Conservation (phyloP, 2,329 filamentous ascomycete species). For the Trichophyton rubrum region DNA sequence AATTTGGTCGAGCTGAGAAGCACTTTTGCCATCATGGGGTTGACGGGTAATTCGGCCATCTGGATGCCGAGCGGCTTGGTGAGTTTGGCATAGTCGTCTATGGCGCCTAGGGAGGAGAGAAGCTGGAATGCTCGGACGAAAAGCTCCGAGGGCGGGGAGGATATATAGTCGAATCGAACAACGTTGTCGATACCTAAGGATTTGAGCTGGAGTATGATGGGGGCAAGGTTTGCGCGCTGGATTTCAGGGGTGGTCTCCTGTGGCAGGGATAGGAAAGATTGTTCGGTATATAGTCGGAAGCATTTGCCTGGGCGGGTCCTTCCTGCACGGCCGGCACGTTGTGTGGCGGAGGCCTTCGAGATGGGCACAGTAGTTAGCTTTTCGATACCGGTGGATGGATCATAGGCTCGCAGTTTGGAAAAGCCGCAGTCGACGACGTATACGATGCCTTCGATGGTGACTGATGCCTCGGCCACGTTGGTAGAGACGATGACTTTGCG, state of each 20-base stretch:
- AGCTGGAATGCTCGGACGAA: conserved; percentile 78
- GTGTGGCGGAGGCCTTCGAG: conserved; percentile 85
- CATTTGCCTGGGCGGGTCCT: conserved; percentile 86
- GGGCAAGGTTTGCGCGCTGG: conserved; percentile 79
- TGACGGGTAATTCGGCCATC: conserved; percentile 87
- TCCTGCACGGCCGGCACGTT: conserved; percentile 80
- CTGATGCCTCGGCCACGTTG: conserved; percentile 91
- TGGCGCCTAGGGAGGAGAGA: conserved; percentile 70
- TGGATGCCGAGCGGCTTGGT: conserved; percentile 75
- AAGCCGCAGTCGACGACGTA: conserved; percentile 86
- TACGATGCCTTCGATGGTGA: conserved; percentile 84
- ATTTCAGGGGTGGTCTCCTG: conserved; percentile 77
- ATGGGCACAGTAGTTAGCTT: conserved; percentile 68
- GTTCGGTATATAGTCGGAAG: conserved; percentile 80
- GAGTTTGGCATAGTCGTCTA: conserved; percentile 82
- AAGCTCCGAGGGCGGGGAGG: conserved; percentile 70
- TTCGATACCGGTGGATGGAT: conserved; percentile 75
- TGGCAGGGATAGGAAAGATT: conserved; percentile 51
- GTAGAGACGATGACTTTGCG: conserved; percentile 88
- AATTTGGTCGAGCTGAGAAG: conserved; percentile 64
- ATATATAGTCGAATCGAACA: conserved; percentile 77
- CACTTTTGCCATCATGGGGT: conserved; percentile 91
- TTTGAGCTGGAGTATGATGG: conserved; percentile 80
- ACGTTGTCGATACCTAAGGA: conserved; percentile 93
- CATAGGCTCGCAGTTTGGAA: conserved; percentile 78